Base-by-base conservation (phyloP, 208 protist species). In the Porcisia hertigi region DNA sequence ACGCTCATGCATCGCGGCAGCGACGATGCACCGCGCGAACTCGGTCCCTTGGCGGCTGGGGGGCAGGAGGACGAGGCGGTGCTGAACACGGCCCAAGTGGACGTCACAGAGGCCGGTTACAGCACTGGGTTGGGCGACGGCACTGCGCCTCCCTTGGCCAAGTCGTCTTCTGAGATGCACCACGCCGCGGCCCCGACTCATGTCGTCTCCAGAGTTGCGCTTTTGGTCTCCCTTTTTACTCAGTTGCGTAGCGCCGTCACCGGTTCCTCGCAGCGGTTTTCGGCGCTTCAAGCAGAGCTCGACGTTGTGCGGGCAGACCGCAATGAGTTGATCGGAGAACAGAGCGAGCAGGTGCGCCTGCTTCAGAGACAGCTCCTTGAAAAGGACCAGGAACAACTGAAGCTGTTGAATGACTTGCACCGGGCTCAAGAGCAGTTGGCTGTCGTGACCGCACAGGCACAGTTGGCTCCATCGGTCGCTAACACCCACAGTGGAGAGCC, bases 261-360 rank as follows among this genome's bases (percentile, higher is more conserved):
- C 60, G 63, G 47, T 8, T 47, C 75, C 5, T 25, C 41, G 4
- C 73, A 82, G 43, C 83, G 73, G 12, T 66, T 82, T 64, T 69
- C 83, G 0, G 90, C 85, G 49, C 53, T 89, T 16, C 47, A 54
- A 49, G 88, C 89, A 53, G 86, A 92, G 82, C 82, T 94, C 18
- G 75, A 86, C 34, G 87, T 94, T 60, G 90, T 94, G 55, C 90
- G 90, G 4, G 80, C 79, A 18, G 90, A 94, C 64, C 79, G 90
- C 45, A 92, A 92, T 70, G 90, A 91, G 73, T 71, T 94, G 25
- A 84, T 94, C 30, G 87, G 87, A 3, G 80, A 80, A 62, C 87
- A 94, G 76, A 86, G 82, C 36, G 76, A 89, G 11, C 75, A 83
- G 36, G 78, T 91, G 58, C 81, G 82, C 0, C 54, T 62, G 36